phyloP scores from a whole-genome alignment of 257 asterid species.

The Osmanthus fragrans region DNA sequence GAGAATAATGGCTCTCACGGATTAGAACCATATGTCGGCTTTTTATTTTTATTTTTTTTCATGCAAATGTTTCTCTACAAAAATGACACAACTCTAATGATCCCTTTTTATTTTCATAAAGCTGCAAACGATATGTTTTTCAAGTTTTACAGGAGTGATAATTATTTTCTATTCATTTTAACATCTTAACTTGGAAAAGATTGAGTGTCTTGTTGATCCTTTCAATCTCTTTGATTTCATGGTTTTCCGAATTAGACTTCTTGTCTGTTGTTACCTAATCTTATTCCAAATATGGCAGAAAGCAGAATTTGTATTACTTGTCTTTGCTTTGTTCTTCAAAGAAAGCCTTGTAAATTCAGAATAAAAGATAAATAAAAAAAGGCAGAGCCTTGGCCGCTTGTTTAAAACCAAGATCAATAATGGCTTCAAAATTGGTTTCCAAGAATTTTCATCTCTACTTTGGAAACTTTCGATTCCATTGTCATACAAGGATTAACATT shows the following conservation, averaged over 20 bases:
- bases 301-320: constrained; percentile 27
- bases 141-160: neutral
- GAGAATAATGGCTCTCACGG: too few species aligned
- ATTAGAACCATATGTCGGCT: too few species aligned
- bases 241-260: neutral
- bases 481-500: too few species aligned
- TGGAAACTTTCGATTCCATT: too few species aligned
- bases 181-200: neutral
- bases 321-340: constrained; percentile 36
- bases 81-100: neutral
- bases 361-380: constrained; percentile 20
- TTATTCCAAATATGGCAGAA: constrained; percentile 40
- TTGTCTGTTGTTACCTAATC: too few species aligned
- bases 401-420: neutral
- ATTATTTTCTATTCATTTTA: neutral
- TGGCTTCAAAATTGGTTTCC: too few species aligned
- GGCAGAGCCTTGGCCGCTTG: constrained; percentile 20
- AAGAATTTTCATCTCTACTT: too few species aligned
- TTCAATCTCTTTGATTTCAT: constrained; percentile 10
- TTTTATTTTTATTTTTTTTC: neutral
- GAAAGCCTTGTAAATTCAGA: constrained; percentile 40
- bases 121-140: neutral
- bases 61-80: neutral
- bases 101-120: neutral
- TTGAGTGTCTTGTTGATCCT: neutral